Conservation (phyloP, 2,329 filamentous ascomycete genomes). For the Chlorencoelia australis region DNA sequence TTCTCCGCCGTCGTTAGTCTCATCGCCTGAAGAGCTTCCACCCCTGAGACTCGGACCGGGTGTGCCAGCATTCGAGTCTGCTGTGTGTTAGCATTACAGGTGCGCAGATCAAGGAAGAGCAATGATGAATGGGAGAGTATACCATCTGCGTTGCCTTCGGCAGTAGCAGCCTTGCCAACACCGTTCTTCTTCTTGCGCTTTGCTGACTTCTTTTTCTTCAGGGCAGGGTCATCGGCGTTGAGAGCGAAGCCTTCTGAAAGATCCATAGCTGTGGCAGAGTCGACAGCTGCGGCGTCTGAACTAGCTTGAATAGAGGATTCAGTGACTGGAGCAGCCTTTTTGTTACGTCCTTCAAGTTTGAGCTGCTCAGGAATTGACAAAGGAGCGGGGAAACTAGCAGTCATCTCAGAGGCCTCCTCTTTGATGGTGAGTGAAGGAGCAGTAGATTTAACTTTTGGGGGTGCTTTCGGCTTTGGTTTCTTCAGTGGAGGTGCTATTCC, state of each 20-base stretch:
- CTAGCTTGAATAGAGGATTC: constrained; percentile 21
- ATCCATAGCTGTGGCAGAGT: too few species aligned
- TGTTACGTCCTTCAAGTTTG: constrained; percentile 22
- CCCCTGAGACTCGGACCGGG: constrained; percentile 7
- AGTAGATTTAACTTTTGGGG: constrained; percentile 11
- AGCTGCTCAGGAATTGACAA: constrained; percentile 25
- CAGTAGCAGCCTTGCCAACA: too few species aligned
- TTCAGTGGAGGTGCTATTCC: constrained; percentile 2
- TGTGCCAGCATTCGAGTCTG: too few species aligned
- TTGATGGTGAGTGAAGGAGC: constrained; percentile 12
- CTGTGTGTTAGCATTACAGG: too few species aligned
- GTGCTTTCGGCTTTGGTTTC: constrained; percentile 8
- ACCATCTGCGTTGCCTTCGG: too few species aligned
- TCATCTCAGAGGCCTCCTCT: constrained; percentile 16
- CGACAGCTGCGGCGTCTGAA: too few species aligned
- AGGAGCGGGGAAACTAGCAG: constrained; percentile 12
- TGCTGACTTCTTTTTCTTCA: too few species aligned
- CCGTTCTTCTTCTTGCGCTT: too few species aligned
- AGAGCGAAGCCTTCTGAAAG: too few species aligned
- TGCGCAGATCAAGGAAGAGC: too few species aligned
- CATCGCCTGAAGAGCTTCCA: constrained; percentile 14
- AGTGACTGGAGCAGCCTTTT: constrained; percentile 17
- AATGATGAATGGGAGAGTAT: too few species aligned
- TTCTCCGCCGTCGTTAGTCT: constrained; percentile 25
- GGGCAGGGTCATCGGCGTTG: too few species aligned